Base-by-base conservation (phyloP, 805 yeast genomes). In the Lipomyces yamadae region DNA sequence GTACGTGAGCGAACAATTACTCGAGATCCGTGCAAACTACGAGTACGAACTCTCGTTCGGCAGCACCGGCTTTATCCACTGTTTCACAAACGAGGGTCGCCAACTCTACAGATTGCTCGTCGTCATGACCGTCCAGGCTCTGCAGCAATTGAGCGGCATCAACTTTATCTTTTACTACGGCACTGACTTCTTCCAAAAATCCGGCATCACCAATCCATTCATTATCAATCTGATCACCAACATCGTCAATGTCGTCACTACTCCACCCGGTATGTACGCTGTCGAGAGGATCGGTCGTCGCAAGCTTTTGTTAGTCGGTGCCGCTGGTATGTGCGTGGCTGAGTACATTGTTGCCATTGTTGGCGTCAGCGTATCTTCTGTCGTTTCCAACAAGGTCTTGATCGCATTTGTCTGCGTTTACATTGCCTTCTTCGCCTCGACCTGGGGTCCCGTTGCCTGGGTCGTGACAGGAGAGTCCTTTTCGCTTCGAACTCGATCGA, bases 121-220 rank as follows among this genome's bases (percentile, higher is more conserved):
- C 15, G 96, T 96, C 63, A 83, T 86, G 65, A 77, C 82, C 3
- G 72, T 89, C 34, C 96, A 91, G 78, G 88, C 91, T 24, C 81
- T 91, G 74, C 98, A 94, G 78, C 98, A 93, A 79, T 86, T 91
- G 74, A 86, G 96, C 8, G 98, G 98, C 63, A 88, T 92, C 69
- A 92, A 92, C 80, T 92, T 92, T 75, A 89, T 92, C 67, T 91
- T 93, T 76, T 93, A 93, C 80, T 93, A 88, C 77, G 95, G 97
- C 56, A 92, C 94, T 30, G 83, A 88, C 71, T 91, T 92, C 78
- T 91, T 93, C 77, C 84, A 84, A 61, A 82, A 79, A 65, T 83
- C 92, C 0, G 97, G 97, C 34, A 76, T 82, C 63, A 73, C 83
- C 64, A 83, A 85, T 73, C 88, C 89, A 62, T 92, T 90, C 77